Evolutionary conservation across 805 yeast genomes (phyloP).

Genomic region (Scheffersomyces spartinae): DNA sequence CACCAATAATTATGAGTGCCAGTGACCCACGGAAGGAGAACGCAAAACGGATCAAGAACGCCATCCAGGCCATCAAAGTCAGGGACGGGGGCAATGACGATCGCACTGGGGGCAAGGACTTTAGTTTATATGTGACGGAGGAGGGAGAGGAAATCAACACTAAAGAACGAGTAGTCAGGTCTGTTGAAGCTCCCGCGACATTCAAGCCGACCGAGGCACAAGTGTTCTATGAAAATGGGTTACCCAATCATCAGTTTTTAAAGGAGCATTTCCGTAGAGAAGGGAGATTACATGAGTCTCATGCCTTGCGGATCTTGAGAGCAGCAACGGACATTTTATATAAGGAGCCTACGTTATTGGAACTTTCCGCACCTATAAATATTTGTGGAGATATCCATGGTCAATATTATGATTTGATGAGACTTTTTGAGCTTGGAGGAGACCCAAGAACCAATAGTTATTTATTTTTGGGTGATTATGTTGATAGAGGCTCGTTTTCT

Average conservation of each 20-base stretch:
- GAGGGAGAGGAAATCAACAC: slow-evolving; percentile 41
- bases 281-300: slow-evolving; percentile 66
- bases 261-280: slow-evolving; percentile 67
- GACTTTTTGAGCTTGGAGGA: slow-evolving; percentile 89
- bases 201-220: slow-evolving; percentile 55
- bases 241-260: slow-evolving; percentile 64
- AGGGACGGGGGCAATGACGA: slow-evolving; percentile 13
- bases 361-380: slow-evolving; percentile 85
- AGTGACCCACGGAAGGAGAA: slow-evolving; percentile 29
- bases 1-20: too few relatives aligned
- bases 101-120: slow-evolving; percentile 14
- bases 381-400: slow-evolving; percentile 98
- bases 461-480: slow-evolving; percentile 86
- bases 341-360: slow-evolving; percentile 67
- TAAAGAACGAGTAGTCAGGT: slow-evolving; percentile 33
- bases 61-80: slow-evolving; percentile 45
- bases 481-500: slow-evolving; percentile 87
- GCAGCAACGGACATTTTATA: slow-evolving; percentile 54
- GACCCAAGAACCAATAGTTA: slow-evolving; percentile 69
- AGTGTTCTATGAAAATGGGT: slow-evolving; percentile 49
- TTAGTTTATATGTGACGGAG: slow-evolving; percentile 32
- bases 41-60: slow-evolving; percentile 51
- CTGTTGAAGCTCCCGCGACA: slow-evolving; percentile 59
- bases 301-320: slow-evolving; percentile 54
- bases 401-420: slow-evolving; percentile 81